phyloP scores from a whole-genome alignment of 345 rosid genomes.

The Citrus glauca region DNA sequence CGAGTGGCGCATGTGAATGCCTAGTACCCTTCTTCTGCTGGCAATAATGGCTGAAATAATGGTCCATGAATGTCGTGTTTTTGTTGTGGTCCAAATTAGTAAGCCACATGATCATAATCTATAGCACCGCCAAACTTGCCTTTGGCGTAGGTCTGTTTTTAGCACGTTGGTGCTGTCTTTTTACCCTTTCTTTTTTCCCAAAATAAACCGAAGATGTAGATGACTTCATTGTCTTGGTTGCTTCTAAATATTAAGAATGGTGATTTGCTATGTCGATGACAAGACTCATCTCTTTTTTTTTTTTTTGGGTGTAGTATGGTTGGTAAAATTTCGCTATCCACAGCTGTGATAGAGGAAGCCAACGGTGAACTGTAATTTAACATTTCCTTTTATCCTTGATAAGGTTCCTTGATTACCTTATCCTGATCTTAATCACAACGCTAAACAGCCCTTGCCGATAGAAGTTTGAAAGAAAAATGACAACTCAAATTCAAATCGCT shows the following conservation, averaged over 20 bases:
- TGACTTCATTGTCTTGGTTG: background rate
- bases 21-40: background rate
- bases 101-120: background rate
- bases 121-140: background rate
- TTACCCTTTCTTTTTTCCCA: background rate
- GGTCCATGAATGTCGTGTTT: constrained; percentile 8
- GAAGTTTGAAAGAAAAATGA: background rate
- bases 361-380: background rate
- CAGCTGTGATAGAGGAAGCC: background rate
- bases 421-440: background rate
- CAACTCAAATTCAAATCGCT: background rate
- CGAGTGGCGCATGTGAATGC: constrained; percentile 17
- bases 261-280: background rate
- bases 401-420: background rate
- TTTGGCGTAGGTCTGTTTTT: background rate
- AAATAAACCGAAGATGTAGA: background rate
- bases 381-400: background rate
- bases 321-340: background rate
- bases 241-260: background rate
- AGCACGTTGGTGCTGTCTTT: background rate
- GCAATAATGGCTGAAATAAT: background rate
- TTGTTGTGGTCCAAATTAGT: constrained; percentile 13
- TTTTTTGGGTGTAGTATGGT: background rate
- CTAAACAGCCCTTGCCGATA: background rate
- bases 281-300: background rate